A percentile compares a stretch with the other conserved stretches of the same genome.
These are phyloP conservation scores for Sugiyamaella paludigena DNA, from an alignment of 1,139 yeast species.

Conservation along the genomic window DNA sequence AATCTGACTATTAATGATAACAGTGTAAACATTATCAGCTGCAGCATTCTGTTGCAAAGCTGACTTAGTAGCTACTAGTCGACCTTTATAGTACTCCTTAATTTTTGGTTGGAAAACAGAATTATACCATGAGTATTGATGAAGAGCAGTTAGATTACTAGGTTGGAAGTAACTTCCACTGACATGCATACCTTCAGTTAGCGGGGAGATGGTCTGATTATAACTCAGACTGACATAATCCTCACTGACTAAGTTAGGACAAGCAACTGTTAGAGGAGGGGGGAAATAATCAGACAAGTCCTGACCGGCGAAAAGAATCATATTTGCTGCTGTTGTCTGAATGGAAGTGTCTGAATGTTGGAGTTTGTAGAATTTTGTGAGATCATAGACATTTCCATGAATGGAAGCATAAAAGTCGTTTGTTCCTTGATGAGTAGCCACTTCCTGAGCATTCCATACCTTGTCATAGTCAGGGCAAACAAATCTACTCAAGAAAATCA, in stretches of 20 bases:
- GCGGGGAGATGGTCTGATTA: constrained; percentile 34
- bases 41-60: constrained; percentile 28
- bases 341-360: constrained; percentile 42
- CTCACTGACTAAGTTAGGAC: constrained; percentile 40
- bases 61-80: constrained; percentile 36
- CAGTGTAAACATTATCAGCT: constrained; percentile 33
- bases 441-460: constrained; percentile 41
- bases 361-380: constrained; percentile 40
- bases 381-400: constrained; percentile 43
- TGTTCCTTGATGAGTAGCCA: constrained; percentile 38
- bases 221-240: constrained; percentile 29
- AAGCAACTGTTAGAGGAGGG: constrained; percentile 42
- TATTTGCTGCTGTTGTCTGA: constrained; percentile 31
- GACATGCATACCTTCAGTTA: constrained; percentile 33
- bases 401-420: constrained; percentile 40
- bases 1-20: constrained; percentile 36
- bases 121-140: constrained; percentile 39
- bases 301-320: constrained; percentile 42
- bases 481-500: constrained; percentile 41
- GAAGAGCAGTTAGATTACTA: constrained; percentile 32
- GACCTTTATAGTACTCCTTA: constrained; percentile 39
- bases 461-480: constrained; percentile 43
- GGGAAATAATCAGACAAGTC: constrained; percentile 42
- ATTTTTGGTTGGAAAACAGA: constrained; percentile 38
- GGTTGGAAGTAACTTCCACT: constrained; percentile 35